Evolutionary conservation across 768 basidiomycete genomes (phyloP), one percentile per base, ranked within the genome.

Genomic region (Nidularia sp.): DNA sequence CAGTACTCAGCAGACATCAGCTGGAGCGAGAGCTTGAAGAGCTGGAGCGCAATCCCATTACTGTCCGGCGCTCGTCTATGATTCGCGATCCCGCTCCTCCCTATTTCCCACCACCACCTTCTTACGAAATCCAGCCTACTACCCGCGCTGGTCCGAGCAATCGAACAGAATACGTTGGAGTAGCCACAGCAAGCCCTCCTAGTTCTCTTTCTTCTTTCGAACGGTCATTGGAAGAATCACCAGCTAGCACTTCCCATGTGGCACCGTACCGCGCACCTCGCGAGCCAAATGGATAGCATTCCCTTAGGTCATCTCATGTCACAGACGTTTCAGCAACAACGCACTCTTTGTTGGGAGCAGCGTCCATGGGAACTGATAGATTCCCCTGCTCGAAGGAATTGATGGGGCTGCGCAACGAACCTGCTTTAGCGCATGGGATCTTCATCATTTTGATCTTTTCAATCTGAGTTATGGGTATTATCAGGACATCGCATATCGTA

Each of bases 11-110:
- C 33, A 67, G 77, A 36, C 76, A 76, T 60, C 70, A 70, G 33
- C 68, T 84, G 6, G 73, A 82, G 49, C 65, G 69, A 35, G 83
- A 83, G 63, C 70, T 83, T 60, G 76, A 71, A 48, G 76, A 79
- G 58, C 59, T 76, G 45, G 71, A 74, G 52, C 68, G 70, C 22
- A 71, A 70, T 39, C 72, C 73, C 13, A 51, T 57, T 32, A 47
- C 55, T 3, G 49, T 64, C 33, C 62, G 68, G 18, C 59, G 61
- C 15, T 47, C 48, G n/a, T 58, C 58, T 34, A 63, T 68, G 33
- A 57, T 66, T 41, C 68, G 59, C 7, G 77, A 75, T 12, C 78
- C 80, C 15, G 76, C 78, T 1, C 81, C 81, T 42, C 78, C 78
- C 1, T 83, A 83, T 60, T 60, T 76, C 46, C 73, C 72, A n/a